Evolutionary conservation across 2,329 filamentous ascomycete genomes (phyloP).

Genomic region (Pestalotiopsis sp.): DNA sequence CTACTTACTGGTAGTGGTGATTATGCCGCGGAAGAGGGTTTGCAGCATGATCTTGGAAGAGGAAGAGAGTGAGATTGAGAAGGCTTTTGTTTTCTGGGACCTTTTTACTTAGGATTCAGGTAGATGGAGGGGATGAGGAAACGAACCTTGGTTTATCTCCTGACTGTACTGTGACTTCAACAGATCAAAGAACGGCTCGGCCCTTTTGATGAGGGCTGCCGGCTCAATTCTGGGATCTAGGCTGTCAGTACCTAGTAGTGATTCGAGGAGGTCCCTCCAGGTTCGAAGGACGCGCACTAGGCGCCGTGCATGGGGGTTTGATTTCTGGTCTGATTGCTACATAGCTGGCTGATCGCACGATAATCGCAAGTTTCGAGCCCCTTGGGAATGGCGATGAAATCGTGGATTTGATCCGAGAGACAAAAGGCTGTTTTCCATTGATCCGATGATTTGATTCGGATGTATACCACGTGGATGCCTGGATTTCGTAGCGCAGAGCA

Average conservation of each 20-base stretch:
- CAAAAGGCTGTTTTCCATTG: too few relatives aligned
- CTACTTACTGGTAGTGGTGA: background rate
- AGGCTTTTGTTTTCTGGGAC: background rate
- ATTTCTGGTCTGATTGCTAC: background rate
- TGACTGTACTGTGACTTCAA: too few relatives aligned
- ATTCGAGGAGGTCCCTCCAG: too few relatives aligned
- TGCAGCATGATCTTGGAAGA: background rate
- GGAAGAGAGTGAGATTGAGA: background rate
- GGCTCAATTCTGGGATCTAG: too few relatives aligned
- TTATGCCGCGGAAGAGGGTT: background rate
- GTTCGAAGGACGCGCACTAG: background rate
- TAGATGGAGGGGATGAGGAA: background rate
- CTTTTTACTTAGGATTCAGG: background rate
- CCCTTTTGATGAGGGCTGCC: constrained; percentile 2
- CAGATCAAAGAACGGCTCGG: background rate
- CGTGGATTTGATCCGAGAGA: too few relatives aligned
- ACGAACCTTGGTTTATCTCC: too few relatives aligned
- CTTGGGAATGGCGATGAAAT: too few relatives aligned
- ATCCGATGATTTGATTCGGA: too few relatives aligned
- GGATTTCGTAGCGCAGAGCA: too few relatives aligned
- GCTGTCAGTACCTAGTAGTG: too few relatives aligned
- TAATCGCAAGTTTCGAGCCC: too few relatives aligned
- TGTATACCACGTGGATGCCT: too few relatives aligned
- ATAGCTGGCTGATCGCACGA: background rate
- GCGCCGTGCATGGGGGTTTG: background rate